Evolutionary conservation across 495 filamentous ascomycete genomes (phyloP), one percentile per base, ranked within the genome.

Genomic region (Neurospora cerealis): DNA sequence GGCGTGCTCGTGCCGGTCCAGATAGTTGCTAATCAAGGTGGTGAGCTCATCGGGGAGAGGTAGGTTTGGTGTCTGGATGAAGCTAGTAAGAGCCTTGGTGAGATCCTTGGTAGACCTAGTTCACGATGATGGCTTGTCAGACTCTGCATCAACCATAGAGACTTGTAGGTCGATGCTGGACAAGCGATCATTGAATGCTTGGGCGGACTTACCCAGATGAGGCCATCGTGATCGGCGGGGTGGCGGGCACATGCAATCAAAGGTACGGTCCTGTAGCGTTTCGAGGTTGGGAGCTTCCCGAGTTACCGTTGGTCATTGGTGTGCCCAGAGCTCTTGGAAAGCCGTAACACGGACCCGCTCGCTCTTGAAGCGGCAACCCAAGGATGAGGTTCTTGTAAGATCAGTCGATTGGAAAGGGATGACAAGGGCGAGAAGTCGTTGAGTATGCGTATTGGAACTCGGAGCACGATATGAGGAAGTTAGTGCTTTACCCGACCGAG

Each of bases 41-140:
- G 85, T 77, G 69, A 91, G 81, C 70, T 90, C 87, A 73, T 89
- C 83, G 38, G 92, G 89, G n/a, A 93, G 84, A 19, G 90, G 89
- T 15, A 88, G 83, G 17, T 76, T 85, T 40, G 89, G 79, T 0
- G 83, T 76, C 17, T 86, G 82, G 60, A 91, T 78, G 78, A 86
- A 87, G 78, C 74, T 76, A 71, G 83, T 84, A 71, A 93, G 83
- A 66, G 87, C 87, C 79, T 87, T 90, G 75, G 85, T 79, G 75
- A 90, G 85, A 77, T 92, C 91, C 78, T 87, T 91, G 38, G 90
- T 73, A 38, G 82, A 83, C 48, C 82, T 83, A 69, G 21, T 39
- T 19, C 17, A 38, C 24, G 19, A 38, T n/a, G 42, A 28, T 38
- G n/a, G 40, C 21, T 69, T 37, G 32, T 69, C 32, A 40, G 24